These are phyloP conservation scores for Parastagonospora nodorum DNA, from an alignment of 2,329 filamentous ascomycete genomes.

Conservation along the genomic window DNA sequence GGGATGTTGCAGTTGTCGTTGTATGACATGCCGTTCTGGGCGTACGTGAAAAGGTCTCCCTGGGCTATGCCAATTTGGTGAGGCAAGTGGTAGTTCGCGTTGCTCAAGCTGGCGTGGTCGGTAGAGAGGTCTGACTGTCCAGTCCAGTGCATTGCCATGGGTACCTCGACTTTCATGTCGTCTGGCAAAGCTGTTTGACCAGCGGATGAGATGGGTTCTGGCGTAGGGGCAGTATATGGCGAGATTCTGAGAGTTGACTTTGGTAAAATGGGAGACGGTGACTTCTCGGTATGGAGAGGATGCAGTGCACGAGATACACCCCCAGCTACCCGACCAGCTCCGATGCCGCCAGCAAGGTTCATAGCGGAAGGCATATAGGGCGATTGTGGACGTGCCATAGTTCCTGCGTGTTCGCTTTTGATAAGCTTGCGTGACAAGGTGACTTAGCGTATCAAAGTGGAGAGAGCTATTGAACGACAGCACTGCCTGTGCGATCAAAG, in stretches of 20 bases:
- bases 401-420: constrained; percentile 32
- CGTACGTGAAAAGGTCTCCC: constrained; percentile 18
- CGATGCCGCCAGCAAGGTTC: constrained; percentile 24
- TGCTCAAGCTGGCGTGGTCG: constrained; percentile 15
- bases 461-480: constrained; percentile 32
- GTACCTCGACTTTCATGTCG: constrained; percentile 20
- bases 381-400: constrained; percentile 39
- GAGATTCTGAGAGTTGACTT: constrained; percentile 13
- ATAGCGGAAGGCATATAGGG: constrained; percentile 27
- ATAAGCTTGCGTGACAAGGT: constrained; percentile 16
- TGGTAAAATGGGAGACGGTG: constrained; percentile 17
- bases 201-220: constrained; percentile 12
- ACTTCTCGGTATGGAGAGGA: constrained; percentile 17
- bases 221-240: constrained; percentile 19
- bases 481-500: constrained; percentile 34
- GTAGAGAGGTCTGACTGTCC: constrained; percentile 15
- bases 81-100: constrained; percentile 14
- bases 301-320: constrained; percentile 21
- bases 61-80: constrained; percentile 12
- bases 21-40: constrained; percentile 26
- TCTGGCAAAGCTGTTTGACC: constrained; percentile 4
- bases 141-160: constrained; percentile 28
- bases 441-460: constrained; percentile 20
- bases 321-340: constrained; percentile 20
- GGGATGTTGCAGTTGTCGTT: constrained; percentile 26